Evolutionary conservation across 768 basidiomycete genomes (phyloP), one percentile per base, ranked within the genome.

Genomic region (Boletus tylopilopsis): DNA sequence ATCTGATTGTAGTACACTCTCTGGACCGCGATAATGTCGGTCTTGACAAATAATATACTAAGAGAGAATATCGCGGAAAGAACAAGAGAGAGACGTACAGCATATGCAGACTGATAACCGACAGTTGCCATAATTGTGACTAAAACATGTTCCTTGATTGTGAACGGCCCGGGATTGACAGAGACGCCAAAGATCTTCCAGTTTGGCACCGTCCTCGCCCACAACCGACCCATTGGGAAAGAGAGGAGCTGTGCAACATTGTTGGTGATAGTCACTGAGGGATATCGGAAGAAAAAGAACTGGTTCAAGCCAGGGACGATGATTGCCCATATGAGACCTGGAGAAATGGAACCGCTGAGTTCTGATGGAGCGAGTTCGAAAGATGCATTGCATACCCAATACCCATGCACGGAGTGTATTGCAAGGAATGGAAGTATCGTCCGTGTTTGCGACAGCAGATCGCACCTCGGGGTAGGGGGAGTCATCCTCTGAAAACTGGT

Each of bases 391-490:
- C 62, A 45, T 43, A 58, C 84, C 84, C 39, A 85, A 68, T 0
- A 74, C 64, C 81, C 82, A 85, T 18, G 81, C 75, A 47, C 82
- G 79, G 32, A 90, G 41, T 23, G 83, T 78, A 21, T 75, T 73
- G 12, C 73, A 76, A 12, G 84, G 84, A 74, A 87, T 86, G 33
- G 69, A 67, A 2, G 75, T 76, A 59, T 88, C 86, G 56, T 88
- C 86, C 1, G 78, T 82, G 64, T 85, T 87, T 22, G 83, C 81
- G 13, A 88, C 86, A 12, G 87, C 85, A 4, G 85, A 82, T 42
- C 87, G 80, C 21, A 89, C 87, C 67, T 91, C 90, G 21, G 87
- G 86, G 63, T 92, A 92, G 2, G 90, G 90, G 21, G 87, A 89
- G 63, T 90, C 89, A 58, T 91, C 85, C 64, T 78, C 77, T 73